Evolutionary conservation across 768 basidiomycete genomes (phyloP).

Genomic region (Coprinellus aureogranulatus): DNA sequence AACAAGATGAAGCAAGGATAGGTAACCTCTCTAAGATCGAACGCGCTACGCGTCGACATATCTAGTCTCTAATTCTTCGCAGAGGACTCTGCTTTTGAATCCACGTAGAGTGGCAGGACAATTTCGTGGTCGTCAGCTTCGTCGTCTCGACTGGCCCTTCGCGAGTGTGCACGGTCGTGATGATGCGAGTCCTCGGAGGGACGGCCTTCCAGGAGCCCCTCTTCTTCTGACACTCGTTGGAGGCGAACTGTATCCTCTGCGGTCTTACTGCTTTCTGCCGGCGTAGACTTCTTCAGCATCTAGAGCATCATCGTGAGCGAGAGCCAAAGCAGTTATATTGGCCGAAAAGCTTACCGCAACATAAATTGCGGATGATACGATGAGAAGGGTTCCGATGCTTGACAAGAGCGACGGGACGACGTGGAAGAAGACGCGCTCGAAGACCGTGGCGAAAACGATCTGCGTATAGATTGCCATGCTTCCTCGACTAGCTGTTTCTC

Average conservation of each 20-base stretch:
- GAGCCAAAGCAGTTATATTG: background rate
- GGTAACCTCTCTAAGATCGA: no score
- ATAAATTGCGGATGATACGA: conserved; percentile 60
- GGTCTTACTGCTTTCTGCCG: background rate
- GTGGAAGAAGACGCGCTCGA: conserved; percentile 67
- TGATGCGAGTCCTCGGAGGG: background rate
- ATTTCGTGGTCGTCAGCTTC: conserved; percentile 3
- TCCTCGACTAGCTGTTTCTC: conserved; percentile 63
- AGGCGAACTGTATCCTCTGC: background rate
- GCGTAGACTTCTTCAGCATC: background rate
- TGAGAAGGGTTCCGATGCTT: conserved; percentile 61
- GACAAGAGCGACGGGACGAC: conserved; percentile 57
- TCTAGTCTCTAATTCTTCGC: no score
- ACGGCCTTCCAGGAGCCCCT: background rate
- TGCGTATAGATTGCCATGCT: conserved; percentile 58
- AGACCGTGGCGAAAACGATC: conserved; percentile 65
- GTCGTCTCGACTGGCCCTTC: background rate
- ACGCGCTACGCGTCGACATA: no score
- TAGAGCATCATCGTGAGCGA: background rate
- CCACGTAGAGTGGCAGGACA: background rate
- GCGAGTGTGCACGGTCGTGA: background rate
- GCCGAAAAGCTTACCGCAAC: conserved; percentile 51
- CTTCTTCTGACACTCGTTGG: no score
- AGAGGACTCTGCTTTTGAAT: no score
- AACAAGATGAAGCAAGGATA: no score